phyloP scores from a whole-genome alignment of 352 stramenopile species.

The Peronospora destructor region DNA sequence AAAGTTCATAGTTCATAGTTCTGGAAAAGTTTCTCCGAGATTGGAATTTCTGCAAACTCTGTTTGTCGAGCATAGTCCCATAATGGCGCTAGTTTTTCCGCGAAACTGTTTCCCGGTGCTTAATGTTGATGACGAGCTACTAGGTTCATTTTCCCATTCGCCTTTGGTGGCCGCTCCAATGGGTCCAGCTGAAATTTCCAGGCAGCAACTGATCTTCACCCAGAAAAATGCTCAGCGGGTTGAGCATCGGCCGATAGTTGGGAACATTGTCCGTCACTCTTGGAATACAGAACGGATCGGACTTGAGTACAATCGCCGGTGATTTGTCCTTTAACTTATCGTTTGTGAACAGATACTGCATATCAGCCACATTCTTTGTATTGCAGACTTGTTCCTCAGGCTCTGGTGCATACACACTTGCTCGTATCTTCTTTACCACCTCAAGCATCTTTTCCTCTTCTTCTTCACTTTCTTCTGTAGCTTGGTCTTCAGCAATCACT shows the following conservation, averaged over 20 bases:
- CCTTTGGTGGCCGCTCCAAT: conserved; percentile 27
- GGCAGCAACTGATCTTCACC: conserved; percentile 65
- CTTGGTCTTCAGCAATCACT: conserved; percentile 8
- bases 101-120: conserved; percentile 17
- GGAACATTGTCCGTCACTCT: conserved; percentile 64
- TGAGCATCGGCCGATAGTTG: conserved; percentile 62
- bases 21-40: conserved; percentile 46
- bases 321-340: conserved; percentile 54
- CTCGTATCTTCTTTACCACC: conserved; percentile 19
- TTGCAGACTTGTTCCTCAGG: conserved; percentile 20
- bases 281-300: conserved; percentile 68
- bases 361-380: conserved; percentile 39
- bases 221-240: conserved; percentile 63
- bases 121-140: conserved; percentile 17
- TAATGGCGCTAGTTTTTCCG: conserved; percentile 47
- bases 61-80: conserved; percentile 51
- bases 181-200: conserved; percentile 57
- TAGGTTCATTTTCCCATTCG: neutral
- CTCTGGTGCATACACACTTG: conserved; percentile 18
- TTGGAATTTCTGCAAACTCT: conserved; percentile 45
- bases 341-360: conserved; percentile 60
- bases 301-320: conserved; percentile 39
- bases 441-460: conserved; percentile 7
- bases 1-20: conserved; percentile 26
- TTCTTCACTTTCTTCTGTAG: conserved; percentile 2